Percentiles rank a stretch among this genome's conserved stretches.
Evolutionary conservation across 225 moss, liverwort and hornwort species (phyloP).

Genomic region (Polytrichum commune): DNA sequence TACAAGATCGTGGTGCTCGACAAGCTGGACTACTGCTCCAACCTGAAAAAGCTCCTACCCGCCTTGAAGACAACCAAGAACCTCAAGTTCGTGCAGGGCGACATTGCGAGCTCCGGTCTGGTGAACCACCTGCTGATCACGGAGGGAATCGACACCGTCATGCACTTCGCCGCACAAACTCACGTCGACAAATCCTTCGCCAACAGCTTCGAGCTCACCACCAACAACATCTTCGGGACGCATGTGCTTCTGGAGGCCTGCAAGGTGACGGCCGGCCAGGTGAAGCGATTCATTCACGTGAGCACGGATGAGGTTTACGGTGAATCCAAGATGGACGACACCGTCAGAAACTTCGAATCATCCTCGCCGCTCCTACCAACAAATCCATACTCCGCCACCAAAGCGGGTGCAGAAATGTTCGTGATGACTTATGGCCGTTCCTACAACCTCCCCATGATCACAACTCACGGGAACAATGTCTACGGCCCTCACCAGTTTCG

Average conservation of each 20-base stretch:
- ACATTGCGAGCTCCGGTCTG: constrained; percentile 36
- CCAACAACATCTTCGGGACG: constrained; percentile 38
- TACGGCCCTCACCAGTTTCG: constrained; percentile 36
- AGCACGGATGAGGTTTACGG: constrained; percentile 45
- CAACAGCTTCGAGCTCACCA: constrained; percentile 40
- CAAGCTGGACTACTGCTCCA: constrained; percentile 48
- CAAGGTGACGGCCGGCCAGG: constrained; percentile 27
- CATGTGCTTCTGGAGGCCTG: constrained; percentile 43
- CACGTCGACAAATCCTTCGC: constrained; percentile 45
- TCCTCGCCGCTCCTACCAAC: constrained; percentile 27
- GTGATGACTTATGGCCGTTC: constrained; percentile 37
- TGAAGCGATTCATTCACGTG: constrained; percentile 41
- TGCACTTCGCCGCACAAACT: constrained; percentile 47
- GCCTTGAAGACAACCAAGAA: constrained; percentile 15
- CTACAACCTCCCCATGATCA: constrained; percentile 31
- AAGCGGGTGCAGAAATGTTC: constrained; percentile 44
- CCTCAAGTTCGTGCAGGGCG: constrained; percentile 42
- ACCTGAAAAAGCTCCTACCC: constrained; percentile 26
- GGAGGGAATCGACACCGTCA: constrained; percentile 41
- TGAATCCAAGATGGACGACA: constrained; percentile 31
- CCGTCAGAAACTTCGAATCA: constrained; percentile 35
- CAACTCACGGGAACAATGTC: constrained; percentile 42
- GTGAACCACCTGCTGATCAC: constrained; percentile 33
- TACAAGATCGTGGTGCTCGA: constrained; percentile 45
- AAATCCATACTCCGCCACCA: constrained; percentile 39